These are phyloP conservation scores for Geotrichum candidum DNA, from an alignment of 1,139 yeast species.

Conservation along the genomic window DNA sequence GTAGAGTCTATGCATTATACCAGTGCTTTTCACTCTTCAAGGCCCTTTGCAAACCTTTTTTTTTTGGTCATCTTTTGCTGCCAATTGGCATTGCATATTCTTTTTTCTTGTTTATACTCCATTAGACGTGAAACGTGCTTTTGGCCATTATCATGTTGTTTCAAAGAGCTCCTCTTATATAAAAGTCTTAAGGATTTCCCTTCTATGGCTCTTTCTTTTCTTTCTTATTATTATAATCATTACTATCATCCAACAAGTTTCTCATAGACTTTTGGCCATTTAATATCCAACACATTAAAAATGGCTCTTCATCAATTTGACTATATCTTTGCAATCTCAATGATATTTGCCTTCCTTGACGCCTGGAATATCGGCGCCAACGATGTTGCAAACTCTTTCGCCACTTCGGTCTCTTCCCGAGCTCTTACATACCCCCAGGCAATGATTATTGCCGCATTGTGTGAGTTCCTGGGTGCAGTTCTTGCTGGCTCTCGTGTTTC, in stretches of 20 bases:
- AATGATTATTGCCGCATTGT: constrained; percentile 58
- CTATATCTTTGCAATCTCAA: constrained; percentile 38
- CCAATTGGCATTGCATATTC: background rate
- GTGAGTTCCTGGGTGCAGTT: constrained; percentile 72
- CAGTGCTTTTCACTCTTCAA: background rate
- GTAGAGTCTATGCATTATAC: background rate
- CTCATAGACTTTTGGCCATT: background rate
- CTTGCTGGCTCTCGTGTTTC: constrained; percentile 65
- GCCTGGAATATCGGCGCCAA: constrained; percentile 85
- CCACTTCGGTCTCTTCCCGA: constrained; percentile 61
- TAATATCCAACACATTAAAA: background rate
- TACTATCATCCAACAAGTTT: background rate
- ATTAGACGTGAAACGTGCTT: background rate
- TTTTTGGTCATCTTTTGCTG: background rate
- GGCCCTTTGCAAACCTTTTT: background rate
- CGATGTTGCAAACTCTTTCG: constrained; percentile 77
- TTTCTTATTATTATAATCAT: background rate
- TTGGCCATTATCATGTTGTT: background rate
- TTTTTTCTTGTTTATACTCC: background rate
- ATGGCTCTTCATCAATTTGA: constrained; percentile 28
- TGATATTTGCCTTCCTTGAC: constrained; percentile 66
- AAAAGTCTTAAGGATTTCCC: background rate
- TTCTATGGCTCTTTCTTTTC: background rate
- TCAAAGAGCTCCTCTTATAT: background rate
- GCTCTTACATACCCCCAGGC: constrained; percentile 71